These are phyloP conservation scores for Phytophthora ohioensis DNA, from an alignment of 352 stramenopile genomes.

Conservation along the genomic window DNA sequence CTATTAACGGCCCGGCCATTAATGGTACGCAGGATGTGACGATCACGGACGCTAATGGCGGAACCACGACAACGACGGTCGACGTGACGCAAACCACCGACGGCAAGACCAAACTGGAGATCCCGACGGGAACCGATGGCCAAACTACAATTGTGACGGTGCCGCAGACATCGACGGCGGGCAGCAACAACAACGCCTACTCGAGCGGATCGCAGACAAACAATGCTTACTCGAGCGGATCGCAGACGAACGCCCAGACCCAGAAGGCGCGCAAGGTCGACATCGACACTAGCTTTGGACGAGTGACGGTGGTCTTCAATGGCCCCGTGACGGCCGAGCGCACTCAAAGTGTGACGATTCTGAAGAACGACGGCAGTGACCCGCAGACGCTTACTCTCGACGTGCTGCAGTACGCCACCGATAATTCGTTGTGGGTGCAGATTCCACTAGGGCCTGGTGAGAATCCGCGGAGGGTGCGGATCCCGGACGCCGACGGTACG, in stretches of 20 bases:
- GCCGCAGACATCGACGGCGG: not conserved
- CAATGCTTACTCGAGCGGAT: not conserved
- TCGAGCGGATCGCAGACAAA: not conserved
- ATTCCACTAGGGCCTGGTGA: too few relatives aligned
- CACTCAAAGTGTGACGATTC: too few relatives aligned
- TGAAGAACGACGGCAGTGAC: too few relatives aligned
- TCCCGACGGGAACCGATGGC: conserved; percentile 21
- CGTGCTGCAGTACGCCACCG: too few relatives aligned
- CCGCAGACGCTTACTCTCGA: too few relatives aligned
- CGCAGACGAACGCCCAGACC: not conserved
- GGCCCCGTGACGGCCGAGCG: too few relatives aligned
- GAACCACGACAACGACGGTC: conserved; percentile 7
- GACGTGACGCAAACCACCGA: conserved; percentile 1
- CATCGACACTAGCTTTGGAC: too few relatives aligned
- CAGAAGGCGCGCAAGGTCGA: too few relatives aligned
- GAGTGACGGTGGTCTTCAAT: too few relatives aligned
- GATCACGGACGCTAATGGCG: conserved; percentile 18
- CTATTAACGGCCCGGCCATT: not conserved
- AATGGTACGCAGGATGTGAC: conserved; percentile 10
- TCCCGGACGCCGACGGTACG: too few relatives aligned
- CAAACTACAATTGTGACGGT: conserved; percentile 17
- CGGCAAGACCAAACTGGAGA: conserved; percentile 9
- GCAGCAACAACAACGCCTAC: not conserved
- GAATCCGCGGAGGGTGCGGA: too few relatives aligned
- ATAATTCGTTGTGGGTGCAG: too few relatives aligned